Conservation (phyloP, 257 asterid genomes). For the Capsicum baccatum region DNA sequence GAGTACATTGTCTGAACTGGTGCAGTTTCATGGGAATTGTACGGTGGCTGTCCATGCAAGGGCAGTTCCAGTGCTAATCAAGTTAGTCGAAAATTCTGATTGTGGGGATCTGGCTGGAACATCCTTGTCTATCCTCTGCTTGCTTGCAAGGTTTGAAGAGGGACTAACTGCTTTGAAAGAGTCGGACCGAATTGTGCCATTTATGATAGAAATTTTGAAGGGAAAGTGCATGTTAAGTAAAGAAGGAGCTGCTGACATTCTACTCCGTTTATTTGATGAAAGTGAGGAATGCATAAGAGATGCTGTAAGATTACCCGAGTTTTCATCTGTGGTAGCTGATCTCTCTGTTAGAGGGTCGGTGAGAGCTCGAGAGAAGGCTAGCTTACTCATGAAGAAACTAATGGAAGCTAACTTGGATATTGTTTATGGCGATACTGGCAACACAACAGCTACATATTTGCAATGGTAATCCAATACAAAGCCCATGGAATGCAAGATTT, state of each 20-base stretch:
- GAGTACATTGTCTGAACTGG: constrained; percentile 73
- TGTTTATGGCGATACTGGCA: constrained; percentile 24
- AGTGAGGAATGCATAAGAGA: constrained; percentile 59
- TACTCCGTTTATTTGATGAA: constrained; percentile 67
- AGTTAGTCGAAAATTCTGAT: constrained; percentile 45
- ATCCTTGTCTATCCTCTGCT: constrained; percentile 55
- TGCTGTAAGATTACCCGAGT: constrained; percentile 58
- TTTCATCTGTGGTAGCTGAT: constrained; percentile 66
- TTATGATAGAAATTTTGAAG: constrained; percentile 55
- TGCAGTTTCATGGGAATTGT: constrained; percentile 87
- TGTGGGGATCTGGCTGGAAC: constrained; percentile 70
- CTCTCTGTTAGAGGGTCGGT: constrained; percentile 71
- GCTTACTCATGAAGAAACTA: constrained; percentile 67
- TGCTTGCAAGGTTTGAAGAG: constrained; percentile 71
- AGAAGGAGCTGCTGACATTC: constrained; percentile 74
- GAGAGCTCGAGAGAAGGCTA: constrained; percentile 65
- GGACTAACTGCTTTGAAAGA: constrained; percentile 60
- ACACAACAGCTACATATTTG: neutral
- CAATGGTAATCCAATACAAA: constrained; percentile 30
- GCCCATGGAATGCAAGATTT: neutral
- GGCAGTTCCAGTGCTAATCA: constrained; percentile 59
- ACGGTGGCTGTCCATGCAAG: constrained; percentile 70
- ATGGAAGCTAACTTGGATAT: constrained; percentile 44
- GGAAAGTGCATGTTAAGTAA: constrained; percentile 64
- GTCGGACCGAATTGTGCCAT: constrained; percentile 45